Conservation (phyloP, 202 grass and related monocot genomes). For the Brachypodium distachyon region DNA sequence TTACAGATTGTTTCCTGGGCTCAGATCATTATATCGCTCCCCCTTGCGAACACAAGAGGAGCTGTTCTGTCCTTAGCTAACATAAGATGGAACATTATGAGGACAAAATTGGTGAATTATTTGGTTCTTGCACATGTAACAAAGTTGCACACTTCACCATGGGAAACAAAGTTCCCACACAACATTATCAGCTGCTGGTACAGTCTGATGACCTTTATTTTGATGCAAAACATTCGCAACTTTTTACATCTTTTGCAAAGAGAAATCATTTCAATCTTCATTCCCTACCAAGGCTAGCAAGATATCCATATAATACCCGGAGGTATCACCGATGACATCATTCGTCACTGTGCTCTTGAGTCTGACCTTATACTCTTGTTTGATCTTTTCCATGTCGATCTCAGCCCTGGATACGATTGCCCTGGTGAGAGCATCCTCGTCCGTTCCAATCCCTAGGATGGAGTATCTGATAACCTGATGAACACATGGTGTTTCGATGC, state of each 20-base stretch:
- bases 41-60: background rate
- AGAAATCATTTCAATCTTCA: background rate
- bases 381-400: constrained; percentile 52
- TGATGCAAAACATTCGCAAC: background rate
- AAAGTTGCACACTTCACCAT: background rate
- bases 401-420: constrained; percentile 53
- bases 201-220: background rate
- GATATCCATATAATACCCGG: constrained; percentile 48
- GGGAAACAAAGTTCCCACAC: background rate
- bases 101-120: background rate
- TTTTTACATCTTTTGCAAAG: background rate
- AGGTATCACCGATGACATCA: constrained; percentile 48
- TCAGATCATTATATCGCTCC: background rate
- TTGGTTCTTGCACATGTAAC: background rate
- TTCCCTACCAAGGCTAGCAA: constrained; percentile 48
- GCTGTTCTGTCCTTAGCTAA: background rate
- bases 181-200: background rate
- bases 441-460: constrained; percentile 61
- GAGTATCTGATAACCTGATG: constrained; percentile 55
- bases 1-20: background rate
- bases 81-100: background rate
- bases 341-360: constrained; percentile 38
- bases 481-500: background rate
- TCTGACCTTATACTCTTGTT: constrained; percentile 50
- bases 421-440: constrained; percentile 69